Evolutionary conservation across 2,329 filamentous ascomycete species (phyloP).

Genomic region (Ustulina deusta): DNA sequence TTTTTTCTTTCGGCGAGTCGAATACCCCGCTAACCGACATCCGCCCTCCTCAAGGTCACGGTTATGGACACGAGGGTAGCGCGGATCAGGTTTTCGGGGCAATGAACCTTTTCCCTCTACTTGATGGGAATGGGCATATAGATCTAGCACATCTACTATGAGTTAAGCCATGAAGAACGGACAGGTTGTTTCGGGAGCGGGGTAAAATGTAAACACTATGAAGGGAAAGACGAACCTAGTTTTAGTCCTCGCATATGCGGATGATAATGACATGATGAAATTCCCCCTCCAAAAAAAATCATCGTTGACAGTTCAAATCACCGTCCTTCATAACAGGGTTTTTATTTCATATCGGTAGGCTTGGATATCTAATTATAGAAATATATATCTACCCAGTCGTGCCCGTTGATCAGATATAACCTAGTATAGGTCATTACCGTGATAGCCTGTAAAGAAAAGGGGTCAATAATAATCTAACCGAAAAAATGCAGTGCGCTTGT

Average conservation of each 20-base stretch:
- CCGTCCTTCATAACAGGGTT: neutral
- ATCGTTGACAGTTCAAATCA: neutral
- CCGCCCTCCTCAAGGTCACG: constrained; percentile 43
- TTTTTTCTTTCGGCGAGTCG: constrained; percentile 42
- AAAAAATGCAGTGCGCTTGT: neutral
- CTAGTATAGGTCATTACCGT: neutral
- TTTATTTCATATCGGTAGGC: neutral
- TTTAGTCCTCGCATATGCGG: too few species aligned
- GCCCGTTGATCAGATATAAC: neutral
- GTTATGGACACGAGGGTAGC: constrained; percentile 50
- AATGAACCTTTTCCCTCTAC: constrained; percentile 63
- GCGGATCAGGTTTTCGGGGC: constrained; percentile 58
- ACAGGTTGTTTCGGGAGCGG: neutral
- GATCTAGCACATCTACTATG: constrained; percentile 56
- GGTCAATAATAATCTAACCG: neutral
- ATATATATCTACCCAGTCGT: neutral
- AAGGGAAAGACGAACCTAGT: too few species aligned
- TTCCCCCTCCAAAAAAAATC: too few species aligned
- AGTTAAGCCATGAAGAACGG: neutral
- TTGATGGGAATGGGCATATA: constrained; percentile 65
- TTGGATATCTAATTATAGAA: constrained; percentile 9
- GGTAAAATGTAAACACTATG: too few species aligned
- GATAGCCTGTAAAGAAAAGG: neutral
- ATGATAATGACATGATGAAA: too few species aligned
- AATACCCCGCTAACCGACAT: constrained; percentile 42